Evolutionary conservation across 2,329 filamentous ascomycete genomes (phyloP), one percentile per base, ranked within the genome.

Genomic region (Diplodia sapinea): DNA sequence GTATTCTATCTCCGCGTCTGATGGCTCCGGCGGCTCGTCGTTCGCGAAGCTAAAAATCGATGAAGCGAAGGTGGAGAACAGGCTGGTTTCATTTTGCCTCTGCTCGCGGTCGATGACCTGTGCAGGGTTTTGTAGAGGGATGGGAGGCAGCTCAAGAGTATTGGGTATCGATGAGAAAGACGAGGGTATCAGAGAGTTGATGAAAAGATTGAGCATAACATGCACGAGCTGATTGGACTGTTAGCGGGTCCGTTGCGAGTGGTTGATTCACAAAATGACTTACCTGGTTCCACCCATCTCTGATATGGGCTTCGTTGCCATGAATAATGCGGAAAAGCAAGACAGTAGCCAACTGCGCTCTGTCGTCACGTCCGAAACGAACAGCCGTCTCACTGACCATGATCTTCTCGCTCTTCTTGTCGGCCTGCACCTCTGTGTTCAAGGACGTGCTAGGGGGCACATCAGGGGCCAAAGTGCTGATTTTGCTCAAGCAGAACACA

Each of bases 301-400:
- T 84, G 54, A 97, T 89, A 4, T 92, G 85, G 59, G 85, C 82
- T 79, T 98, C 95, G 73, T 92, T 96, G 50, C 92, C 92, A 67
- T 90, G 91, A 65, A 98, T 88, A 26, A 99, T 91, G 49, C 93
- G 88, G 85, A 99, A 99, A 33, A 99, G 83, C n/a, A 99, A 92
- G 64, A 98, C 88, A 8, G 93, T 97, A 7, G 95, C 94, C 66
- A 99, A 84, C 77, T 99, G 94, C 47, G 94, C 94, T 75, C 94
- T 90, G 79, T 96, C 94, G 77, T 99, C 93, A 71, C 94, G 87
- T 50, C 95, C 95, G 75, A 99, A 93, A 76, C 96, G 94, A 69
- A 99, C 95, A 55, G 96, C 94, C 70, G 97, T 88, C 82, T 98
- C 94, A 77, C 94, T 98, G 72, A 99, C 96, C 95, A 99, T 99